Base-by-base conservation (phyloP, 1,284 basidiomycete genomes). In the Tylopilus sp. region DNA sequence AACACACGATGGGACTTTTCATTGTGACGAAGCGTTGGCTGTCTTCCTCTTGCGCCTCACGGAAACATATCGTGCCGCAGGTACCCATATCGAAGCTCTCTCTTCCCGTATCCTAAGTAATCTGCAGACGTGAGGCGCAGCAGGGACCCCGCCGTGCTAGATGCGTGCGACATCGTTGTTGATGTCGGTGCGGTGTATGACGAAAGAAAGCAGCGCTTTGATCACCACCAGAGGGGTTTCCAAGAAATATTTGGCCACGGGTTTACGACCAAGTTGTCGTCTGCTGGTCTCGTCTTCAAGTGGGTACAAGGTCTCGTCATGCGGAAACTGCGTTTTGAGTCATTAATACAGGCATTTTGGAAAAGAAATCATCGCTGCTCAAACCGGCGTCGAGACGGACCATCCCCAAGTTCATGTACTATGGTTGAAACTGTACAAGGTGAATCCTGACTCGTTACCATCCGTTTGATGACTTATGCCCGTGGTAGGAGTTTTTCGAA, bases 161-260 rank as follows among this genome's bases (percentile, higher is more conserved):
- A 89, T 58, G 80, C 83, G 5, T 94, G 94, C 65, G 88, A 94
- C 65, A 94, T 99, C 67, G 93, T 99, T n/a, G 94, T 99, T 33
- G 96, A 99, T 69, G 96, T 99, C 51, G 96, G 97, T 17, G 95
- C 92, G 10, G 82, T 91, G 19, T 99, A 99, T 71, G 92, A 95
- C 55, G 83, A 88, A 62, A 76, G 74, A 47, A 83, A 77, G 54
- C 82, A 88, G 56, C 81, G 90, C 33, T 99, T 94, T 73, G 96
- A 99, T 72, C 96, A 99, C 69, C 96, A 99, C 68, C 97, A 99
- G 72, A 85, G 95, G 44, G 94, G 90, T 1, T 99, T 99, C 72
- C 79, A 80, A 13, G 92, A 95, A 69, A 83, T 90, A 17, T 98
- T 99, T 70, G 95, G 93, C 7, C 76, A 86, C 60, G 90, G 89